Evolutionary conservation across 2,329 filamentous ascomycete genomes (phyloP).

Genomic region (Diplocarpon rosae): DNA sequence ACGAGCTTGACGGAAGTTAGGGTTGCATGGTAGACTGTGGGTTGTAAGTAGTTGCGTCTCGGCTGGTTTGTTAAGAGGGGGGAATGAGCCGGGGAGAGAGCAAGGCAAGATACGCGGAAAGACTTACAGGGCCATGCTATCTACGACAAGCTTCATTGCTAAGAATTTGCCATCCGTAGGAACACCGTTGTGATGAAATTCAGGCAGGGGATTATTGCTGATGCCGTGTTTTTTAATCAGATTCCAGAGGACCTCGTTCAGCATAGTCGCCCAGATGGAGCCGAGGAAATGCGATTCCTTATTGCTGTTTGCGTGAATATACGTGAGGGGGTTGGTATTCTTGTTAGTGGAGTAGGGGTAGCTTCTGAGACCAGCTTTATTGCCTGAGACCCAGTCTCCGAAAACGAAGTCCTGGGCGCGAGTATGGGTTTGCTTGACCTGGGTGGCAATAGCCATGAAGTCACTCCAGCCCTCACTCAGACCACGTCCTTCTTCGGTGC

Average conservation of each 20-base stretch:
- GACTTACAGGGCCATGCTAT: constrained; percentile 37
- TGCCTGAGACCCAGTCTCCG: constrained; percentile 38
- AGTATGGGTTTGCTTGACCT: constrained; percentile 36
- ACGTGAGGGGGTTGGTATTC: constrained; percentile 39
- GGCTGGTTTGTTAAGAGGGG: no score
- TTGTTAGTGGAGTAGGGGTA: constrained; percentile 42
- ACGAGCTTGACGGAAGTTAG: constrained; percentile 40
- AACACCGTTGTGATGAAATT: constrained; percentile 30
- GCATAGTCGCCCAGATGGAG: constrained; percentile 39
- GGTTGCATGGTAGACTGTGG: constrained; percentile 41
- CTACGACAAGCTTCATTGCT: constrained; percentile 33
- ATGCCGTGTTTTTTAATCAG: constrained; percentile 45
- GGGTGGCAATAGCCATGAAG: constrained; percentile 41
- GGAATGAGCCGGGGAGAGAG: not conserved
- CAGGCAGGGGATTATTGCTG: constrained; percentile 33
- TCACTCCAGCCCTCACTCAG: constrained; percentile 51
- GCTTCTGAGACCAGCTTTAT: constrained; percentile 35
- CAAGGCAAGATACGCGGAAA: not conserved
- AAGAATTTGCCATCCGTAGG: constrained; percentile 41
- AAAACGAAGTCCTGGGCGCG: constrained; percentile 36
- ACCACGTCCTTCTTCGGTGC: constrained; percentile 37
- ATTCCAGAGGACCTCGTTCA: constrained; percentile 49
- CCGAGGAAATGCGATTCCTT: constrained; percentile 37
- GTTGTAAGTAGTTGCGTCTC: not conserved
- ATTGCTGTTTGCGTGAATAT: constrained; percentile 33